Percentiles rank a stretch among this genome's conserved stretches.
Evolutionary conservation across 441 rosid species (phyloP).

Genomic region (Viola pubescens): DNA sequence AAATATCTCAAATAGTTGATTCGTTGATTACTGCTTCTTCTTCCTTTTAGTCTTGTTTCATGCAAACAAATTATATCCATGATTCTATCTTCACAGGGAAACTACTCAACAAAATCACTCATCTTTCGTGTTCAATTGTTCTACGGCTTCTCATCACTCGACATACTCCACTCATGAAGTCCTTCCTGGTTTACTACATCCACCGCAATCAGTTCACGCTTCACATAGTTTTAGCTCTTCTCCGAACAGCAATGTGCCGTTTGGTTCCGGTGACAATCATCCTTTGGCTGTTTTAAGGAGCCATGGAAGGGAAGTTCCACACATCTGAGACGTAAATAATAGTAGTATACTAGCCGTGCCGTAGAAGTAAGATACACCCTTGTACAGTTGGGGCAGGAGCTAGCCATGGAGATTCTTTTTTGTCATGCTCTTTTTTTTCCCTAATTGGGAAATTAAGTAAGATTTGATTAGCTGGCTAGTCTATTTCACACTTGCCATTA

Average conservation of each 20-base stretch:
- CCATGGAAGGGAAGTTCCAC: slow-evolving; percentile 29
- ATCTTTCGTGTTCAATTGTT: slow-evolving; percentile 9
- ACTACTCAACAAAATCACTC: slow-evolving; percentile 9
- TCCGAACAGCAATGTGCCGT: slow-evolving; percentile 20
- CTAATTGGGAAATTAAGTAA: neutral
- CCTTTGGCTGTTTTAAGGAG: slow-evolving; percentile 24
- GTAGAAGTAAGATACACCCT: neutral
- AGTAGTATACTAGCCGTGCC: neutral
- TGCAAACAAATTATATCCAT: slow-evolving; percentile 1
- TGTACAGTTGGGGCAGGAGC: neutral
- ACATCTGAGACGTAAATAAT: slow-evolving; percentile 17
- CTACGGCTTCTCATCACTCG: slow-evolving; percentile 19
- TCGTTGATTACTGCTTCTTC: neutral
- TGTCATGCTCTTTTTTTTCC: neutral
- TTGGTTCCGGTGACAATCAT: slow-evolving; percentile 24
- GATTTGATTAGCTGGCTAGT: slow-evolving; percentile 9
- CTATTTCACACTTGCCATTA: slow-evolving; percentile 6
- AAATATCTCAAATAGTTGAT: neutral
- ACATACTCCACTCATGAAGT: slow-evolving; percentile 17
- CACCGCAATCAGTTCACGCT: slow-evolving; percentile 12
- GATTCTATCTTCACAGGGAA: slow-evolving; percentile 16
- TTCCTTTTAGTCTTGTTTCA: neutral
- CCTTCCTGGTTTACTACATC: neutral
- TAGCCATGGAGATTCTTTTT: neutral
- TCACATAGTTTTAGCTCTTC: slow-evolving; percentile 27